Evolutionary conservation across 768 basidiomycete species (phyloP).

Genomic region (Termitomyces titanicus): DNA sequence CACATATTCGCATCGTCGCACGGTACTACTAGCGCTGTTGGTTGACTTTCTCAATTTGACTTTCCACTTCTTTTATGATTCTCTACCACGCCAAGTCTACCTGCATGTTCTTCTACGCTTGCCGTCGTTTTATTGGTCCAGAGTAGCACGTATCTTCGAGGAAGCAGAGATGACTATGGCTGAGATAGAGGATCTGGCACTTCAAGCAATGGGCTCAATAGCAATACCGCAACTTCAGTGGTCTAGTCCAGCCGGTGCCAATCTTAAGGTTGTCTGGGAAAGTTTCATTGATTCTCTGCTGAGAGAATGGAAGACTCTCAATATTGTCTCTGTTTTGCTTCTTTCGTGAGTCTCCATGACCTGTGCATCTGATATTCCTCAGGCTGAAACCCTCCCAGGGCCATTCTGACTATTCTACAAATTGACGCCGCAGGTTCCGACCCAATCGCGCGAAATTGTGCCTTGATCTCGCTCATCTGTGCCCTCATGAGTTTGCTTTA

Average conservation of each 20-base stretch:
- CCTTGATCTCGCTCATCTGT: conserved; percentile 48
- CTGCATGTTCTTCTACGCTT: conserved; percentile 48
- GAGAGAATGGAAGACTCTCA: conserved; percentile 24
- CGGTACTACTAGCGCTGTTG: conserved; percentile 41
- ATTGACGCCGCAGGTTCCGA: conserved; percentile 37
- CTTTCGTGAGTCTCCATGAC: conserved; percentile 19
- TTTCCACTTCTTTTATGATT: not conserved
- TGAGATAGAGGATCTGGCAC: conserved; percentile 57
- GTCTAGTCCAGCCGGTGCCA: conserved; percentile 32
- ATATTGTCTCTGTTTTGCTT: conserved; percentile 20
- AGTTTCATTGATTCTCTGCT: conserved; percentile 21
- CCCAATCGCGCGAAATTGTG: conserved; percentile 50
- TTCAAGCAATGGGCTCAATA: conserved; percentile 32
- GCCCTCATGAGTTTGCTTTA: conserved; percentile 57
- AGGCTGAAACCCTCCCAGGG: conserved; percentile 3
- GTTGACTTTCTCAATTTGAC: conserved; percentile 31
- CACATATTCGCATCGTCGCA: not conserved
- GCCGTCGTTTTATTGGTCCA: conserved; percentile 72
- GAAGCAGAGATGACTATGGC: conserved; percentile 74
- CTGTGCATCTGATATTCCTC: conserved; percentile 5
- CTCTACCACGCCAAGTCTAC: conserved; percentile 2
- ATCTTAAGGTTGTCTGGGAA: conserved; percentile 37
- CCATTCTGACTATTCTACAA: conserved; percentile 20
- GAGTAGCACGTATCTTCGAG: conserved; percentile 73
- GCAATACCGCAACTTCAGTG: conserved; percentile 22